Conservation (phyloP, 257 asterid species). For the Solanum sitiens region DNA sequence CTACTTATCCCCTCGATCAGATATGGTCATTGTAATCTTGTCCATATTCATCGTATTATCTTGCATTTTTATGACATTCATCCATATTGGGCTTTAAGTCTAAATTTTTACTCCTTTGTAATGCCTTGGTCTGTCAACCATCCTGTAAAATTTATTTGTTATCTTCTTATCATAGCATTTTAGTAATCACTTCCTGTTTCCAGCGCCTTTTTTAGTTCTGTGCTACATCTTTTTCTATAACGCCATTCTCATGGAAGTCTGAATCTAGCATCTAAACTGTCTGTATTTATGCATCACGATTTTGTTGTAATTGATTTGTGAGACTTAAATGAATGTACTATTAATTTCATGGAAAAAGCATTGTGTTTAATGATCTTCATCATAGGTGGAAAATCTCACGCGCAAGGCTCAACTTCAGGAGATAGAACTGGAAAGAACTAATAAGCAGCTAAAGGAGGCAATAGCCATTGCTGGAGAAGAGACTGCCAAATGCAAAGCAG, state of each 20-base stretch:
- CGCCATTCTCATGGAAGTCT: neutral
- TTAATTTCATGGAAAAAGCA: neutral
- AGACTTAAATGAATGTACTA: neutral
- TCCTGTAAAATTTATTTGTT: neutral
- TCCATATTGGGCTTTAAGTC: neutral
- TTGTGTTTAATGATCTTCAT: constrained; percentile 5
- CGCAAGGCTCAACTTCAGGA: constrained; percentile 79
- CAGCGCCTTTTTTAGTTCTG: neutral
- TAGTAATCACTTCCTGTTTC: neutral
- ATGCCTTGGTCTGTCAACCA: neutral
- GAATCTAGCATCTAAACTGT: neutral
- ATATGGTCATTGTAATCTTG: neutral
- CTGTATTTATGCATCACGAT: neutral
- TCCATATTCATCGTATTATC: neutral
- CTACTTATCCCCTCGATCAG: neutral
- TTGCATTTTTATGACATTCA: neutral
- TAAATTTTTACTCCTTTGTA: neutral
- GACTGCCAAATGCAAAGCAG: constrained; percentile 93
- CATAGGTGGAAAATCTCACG: constrained; percentile 67
- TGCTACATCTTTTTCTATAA: neutral
- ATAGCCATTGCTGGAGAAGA: constrained; percentile 83
- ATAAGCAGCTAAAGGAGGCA: constrained; percentile 80
- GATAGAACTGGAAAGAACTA: constrained; percentile 63
- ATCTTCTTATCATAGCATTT: neutral
- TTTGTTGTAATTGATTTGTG: neutral